phyloP scores from a whole-genome alignment of 2,329 filamentous ascomycete species.

The Colletotrichum magnum region DNA sequence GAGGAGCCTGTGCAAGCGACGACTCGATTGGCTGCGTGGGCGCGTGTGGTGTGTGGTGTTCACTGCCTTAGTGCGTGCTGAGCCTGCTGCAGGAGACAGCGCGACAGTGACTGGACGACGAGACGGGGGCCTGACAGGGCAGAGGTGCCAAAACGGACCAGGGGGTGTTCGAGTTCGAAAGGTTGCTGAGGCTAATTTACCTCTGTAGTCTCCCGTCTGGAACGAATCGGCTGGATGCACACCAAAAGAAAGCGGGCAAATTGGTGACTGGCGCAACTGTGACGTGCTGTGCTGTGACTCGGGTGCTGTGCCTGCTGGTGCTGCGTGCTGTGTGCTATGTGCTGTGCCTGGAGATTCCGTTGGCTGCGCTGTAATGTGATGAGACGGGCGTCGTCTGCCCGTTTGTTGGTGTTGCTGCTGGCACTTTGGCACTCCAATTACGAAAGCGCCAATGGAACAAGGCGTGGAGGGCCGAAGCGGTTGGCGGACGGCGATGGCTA shows the following conservation, averaged over 20 bases:
- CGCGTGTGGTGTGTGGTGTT: conserved; percentile 49
- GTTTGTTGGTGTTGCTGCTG: conserved; percentile 18
- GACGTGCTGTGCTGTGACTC: conserved; percentile 22
- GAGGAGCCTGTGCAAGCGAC: conserved; percentile 46
- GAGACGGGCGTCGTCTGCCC: conserved; percentile 9
- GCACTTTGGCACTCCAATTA: not conserved
- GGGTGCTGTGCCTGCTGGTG: conserved; percentile 9
- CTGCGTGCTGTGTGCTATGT: conserved; percentile 1
- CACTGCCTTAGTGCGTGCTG: conserved; percentile 47
- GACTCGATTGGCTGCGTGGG: conserved; percentile 46
- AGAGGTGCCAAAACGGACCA: conserved; percentile 4
- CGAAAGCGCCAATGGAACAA: conserved; percentile 17
- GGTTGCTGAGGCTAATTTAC: conserved; percentile 36
- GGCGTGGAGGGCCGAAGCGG: conserved; percentile 12
- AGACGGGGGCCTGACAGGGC: conserved; percentile 32
- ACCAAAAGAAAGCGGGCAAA: conserved; percentile 40
- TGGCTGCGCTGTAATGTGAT: conserved; percentile 30
- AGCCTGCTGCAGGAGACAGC: conserved; percentile 45
- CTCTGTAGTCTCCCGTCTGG: conserved; percentile 14
- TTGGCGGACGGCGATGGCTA: conserved; percentile 30
- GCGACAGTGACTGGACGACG: conserved; percentile 33
- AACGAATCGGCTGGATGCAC: conserved; percentile 28
- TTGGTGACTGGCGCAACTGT: conserved; percentile 22
- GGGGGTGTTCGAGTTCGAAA: conserved; percentile 7
- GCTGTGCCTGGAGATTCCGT: conserved; percentile 1